Evolutionary conservation across 140 eudicot species (phyloP), one percentile per base, ranked within the genome.

Genomic region (Flaveria floridana): DNA sequence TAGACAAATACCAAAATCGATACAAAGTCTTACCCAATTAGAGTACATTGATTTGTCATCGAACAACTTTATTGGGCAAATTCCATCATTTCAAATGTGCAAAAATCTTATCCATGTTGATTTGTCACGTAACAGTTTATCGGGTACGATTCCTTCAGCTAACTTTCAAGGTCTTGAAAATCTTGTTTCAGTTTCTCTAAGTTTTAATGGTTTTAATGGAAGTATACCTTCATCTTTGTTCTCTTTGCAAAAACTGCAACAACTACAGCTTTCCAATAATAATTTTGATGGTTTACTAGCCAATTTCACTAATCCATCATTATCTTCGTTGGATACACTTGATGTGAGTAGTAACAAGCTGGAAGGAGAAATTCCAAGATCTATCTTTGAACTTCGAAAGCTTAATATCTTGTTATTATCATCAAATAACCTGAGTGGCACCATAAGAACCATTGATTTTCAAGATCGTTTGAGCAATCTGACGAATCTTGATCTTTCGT

Each of bases 171-270:
- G 79, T 55, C 87, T 87, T 51, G 10, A 21, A 16, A 71, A 71
- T 70, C 93, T 90, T 58, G 74, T 68, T 1, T 12, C 0, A 0
- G 21, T 87, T 8, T 65, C 82, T 68, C 65, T 90, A 77, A 37
- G 80, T 12, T 61, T 46, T 65, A 90, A 90, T 71, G 25, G 16
- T 16, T 79, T 90, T 39, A 80, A 0, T 7, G 95, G 90, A 10
- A 75, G 52, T 9, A 78, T 91, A 56, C 97, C 97, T 37, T 39
- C 82, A 4, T 77, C 90, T 73, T 18, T 91, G 62, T 91, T 88
- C 68, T 30, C 77, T 50, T 77, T 86, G 21, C 80, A 78, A 11
- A 66, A 63, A 8, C 2, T 91, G 70, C 80, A 72, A 74, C 55
- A 80, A 0, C 69, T 88, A 2, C 69, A 46, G 59, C 87, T 91